These are phyloP conservation scores for Malassezia furfur DNA, from an alignment of 1,284 basidiomycete genomes.

Conservation along the genomic window DNA sequence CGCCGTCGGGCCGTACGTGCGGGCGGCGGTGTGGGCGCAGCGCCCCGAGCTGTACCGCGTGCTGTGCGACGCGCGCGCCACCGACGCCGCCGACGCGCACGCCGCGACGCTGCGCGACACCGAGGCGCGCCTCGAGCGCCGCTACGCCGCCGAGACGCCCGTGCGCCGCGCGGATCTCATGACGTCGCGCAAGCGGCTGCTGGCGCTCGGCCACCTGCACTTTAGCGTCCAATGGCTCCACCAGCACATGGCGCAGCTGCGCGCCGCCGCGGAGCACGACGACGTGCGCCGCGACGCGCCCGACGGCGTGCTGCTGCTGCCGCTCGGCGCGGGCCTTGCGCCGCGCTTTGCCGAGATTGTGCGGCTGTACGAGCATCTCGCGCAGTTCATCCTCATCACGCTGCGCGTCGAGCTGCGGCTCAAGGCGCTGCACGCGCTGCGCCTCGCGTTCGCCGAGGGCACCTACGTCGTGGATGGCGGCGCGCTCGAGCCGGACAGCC, in stretches of 20 bases:
- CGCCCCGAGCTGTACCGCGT: conserved; percentile 64
- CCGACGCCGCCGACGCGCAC: not conserved
- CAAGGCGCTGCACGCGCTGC: conserved; percentile 70
- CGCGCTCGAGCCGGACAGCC: conserved; percentile 76
- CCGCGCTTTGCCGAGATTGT: conserved; percentile 61
- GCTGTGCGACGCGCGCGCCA: conserved; percentile 55
- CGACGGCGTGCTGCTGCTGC: conserved; percentile 23
- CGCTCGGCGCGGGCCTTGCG: conserved; percentile 23
- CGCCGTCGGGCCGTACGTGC: conserved; percentile 9
- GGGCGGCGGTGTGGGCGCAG: conserved; percentile 38
- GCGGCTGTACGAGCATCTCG: conserved; percentile 77
- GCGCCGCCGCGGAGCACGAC: conserved; percentile 1
- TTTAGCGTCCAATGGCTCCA: conserved; percentile 55
- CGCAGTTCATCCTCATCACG: conserved; percentile 75
- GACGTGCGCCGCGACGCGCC: not conserved
- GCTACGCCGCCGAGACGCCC: conserved; percentile 25
- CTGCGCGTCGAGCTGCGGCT: conserved; percentile 81
- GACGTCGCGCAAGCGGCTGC: conserved; percentile 63
- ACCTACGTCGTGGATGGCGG: conserved; percentile 55
- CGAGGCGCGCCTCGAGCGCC: conserved; percentile 19
- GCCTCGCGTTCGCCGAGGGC: conserved; percentile 62
- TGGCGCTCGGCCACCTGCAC: conserved; percentile 69
- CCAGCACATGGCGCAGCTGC: conserved; percentile 25
- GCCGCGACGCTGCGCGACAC: not conserved
- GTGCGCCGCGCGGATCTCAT: conserved; percentile 56